A percentile compares a stretch with the other conserved stretches of the same genome.
phyloP scores from a whole-genome alignment of 768 basidiomycete genomes.

The Cystoderma amianthinum region DNA sequence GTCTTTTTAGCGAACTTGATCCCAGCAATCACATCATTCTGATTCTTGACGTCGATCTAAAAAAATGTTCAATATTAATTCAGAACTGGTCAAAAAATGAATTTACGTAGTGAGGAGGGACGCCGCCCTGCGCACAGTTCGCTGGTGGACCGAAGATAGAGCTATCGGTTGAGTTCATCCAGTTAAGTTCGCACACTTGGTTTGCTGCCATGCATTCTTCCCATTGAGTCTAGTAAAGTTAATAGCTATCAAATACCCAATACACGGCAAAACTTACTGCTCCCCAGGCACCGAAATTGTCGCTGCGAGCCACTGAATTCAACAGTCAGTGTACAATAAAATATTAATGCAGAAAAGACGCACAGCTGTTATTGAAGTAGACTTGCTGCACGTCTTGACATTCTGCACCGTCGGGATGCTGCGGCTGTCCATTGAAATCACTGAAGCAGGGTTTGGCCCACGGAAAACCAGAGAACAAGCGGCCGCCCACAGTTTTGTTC shows the following conservation, averaged over 20 bases:
- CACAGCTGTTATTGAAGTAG: conserved; percentile 10
- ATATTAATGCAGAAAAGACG: neutral
- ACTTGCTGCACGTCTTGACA: conserved; percentile 11
- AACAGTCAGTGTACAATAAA: too few relatives aligned
- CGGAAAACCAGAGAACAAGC: conserved; percentile 9
- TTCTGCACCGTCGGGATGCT: conserved; percentile 5
- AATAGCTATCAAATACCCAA: neutral
- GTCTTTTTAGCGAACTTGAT: conserved; percentile 13
- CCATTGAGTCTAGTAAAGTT: conserved; percentile 9
- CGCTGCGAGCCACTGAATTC: conserved; percentile 5
- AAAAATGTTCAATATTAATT: neutral
- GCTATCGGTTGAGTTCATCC: conserved; percentile 9
- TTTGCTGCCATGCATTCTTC: conserved; percentile 13
- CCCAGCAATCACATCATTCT: conserved; percentile 12
- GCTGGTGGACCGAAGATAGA: conserved; percentile 6
- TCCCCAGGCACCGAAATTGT: conserved; percentile 7
- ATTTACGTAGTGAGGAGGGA: conserved; percentile 11
- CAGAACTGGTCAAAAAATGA: neutral
- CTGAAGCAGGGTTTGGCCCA: conserved; percentile 15
- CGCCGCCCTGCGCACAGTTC: conserved; percentile 12
- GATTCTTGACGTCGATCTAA: conserved; percentile 14
- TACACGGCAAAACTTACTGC: conserved; percentile 2
- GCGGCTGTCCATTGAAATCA: conserved; percentile 8
- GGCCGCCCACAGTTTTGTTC: conserved; percentile 12
- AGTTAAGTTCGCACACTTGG: conserved; percentile 12